Percentiles rank a stretch among this genome's conserved stretches.
Evolutionary conservation across 257 asterid species (phyloP).

Genomic region (Leptodermis oblonga): DNA sequence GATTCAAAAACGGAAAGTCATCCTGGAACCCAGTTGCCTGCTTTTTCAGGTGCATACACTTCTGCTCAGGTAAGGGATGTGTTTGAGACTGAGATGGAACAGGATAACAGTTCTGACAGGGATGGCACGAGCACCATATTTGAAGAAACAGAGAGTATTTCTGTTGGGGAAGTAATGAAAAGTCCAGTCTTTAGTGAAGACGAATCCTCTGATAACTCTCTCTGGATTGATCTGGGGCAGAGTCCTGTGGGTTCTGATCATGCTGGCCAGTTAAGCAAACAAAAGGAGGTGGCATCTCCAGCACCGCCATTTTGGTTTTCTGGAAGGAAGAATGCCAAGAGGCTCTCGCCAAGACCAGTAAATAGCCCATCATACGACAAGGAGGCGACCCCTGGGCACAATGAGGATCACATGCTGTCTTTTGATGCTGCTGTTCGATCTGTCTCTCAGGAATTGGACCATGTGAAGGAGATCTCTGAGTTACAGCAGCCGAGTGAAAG

Average conservation of each 20-base stretch:
- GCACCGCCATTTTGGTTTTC: slow-evolving; percentile 90
- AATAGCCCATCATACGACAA: slow-evolving; percentile 63
- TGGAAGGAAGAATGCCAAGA: slow-evolving; percentile 50
- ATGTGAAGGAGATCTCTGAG: slow-evolving; percentile 58
- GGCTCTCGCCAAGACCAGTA: slow-evolving; percentile 61
- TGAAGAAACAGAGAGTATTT: slow-evolving; percentile 87
- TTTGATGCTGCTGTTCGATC: slow-evolving; percentile 90
- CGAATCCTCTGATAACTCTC: slow-evolving; percentile 88
- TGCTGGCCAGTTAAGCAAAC: slow-evolving; percentile 53
- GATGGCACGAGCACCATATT: slow-evolving; percentile 94
- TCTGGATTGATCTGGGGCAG: slow-evolving; percentile 98
- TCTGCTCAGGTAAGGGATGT: slow-evolving; percentile 97
- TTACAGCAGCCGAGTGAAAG: slow-evolving; percentile 45
- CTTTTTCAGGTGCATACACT: slow-evolving; percentile 98
- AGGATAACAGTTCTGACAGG: slow-evolving; percentile 78
- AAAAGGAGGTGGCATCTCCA: slow-evolving; percentile 59
- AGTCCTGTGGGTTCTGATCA: slow-evolving; percentile 73
- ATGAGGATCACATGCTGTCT: slow-evolving; percentile 56
- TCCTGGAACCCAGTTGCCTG: slow-evolving; percentile 75
- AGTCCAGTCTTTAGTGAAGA: slow-evolving; percentile 98
- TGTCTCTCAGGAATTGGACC: slow-evolving; percentile 76
- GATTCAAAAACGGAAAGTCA: slow-evolving; percentile 54
- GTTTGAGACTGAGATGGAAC: slow-evolving; percentile 87
- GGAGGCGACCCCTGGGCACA: slow-evolving; percentile 46
- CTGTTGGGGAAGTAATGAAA: slow-evolving; percentile 92